These are phyloP conservation scores for Cryomyces minteri DNA, from an alignment of 495 filamentous ascomycete genomes.

Conservation along the genomic window DNA sequence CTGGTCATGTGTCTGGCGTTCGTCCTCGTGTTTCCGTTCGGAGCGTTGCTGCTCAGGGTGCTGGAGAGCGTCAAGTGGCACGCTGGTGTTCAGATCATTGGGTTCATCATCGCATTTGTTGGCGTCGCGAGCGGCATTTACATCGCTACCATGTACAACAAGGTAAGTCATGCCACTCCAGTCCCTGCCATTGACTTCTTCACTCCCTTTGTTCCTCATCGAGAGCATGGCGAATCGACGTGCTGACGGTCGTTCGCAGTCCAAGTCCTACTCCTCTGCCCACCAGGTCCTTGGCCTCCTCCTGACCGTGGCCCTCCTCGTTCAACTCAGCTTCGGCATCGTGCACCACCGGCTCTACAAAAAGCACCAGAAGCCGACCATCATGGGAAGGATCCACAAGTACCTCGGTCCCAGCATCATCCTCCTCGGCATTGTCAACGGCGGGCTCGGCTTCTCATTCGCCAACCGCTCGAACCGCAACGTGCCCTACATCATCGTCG, in stretches of 20 bases:
- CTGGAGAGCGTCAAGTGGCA: constrained; percentile 30
- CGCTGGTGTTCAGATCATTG: constrained; percentile 26
- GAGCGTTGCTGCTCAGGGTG: constrained; percentile 30
- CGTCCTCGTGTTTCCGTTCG: constrained; percentile 34
- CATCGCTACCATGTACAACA: constrained; percentile 30
- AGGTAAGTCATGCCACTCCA: constrained; percentile 10
- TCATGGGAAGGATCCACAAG: constrained; percentile 23
- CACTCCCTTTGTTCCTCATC: neutral
- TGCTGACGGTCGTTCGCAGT: constrained; percentile 12
- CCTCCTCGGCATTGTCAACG: constrained; percentile 29
- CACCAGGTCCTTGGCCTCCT: constrained; percentile 43
- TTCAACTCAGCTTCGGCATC: constrained; percentile 28
- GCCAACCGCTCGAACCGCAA: constrained; percentile 4
- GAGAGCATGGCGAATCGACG: neutral
- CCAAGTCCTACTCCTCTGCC: constrained; percentile 28
- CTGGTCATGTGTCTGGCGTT: constrained; percentile 32
- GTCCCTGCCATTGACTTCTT: constrained; percentile 4
- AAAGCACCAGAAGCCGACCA: constrained; percentile 23
- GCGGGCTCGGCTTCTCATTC: constrained; percentile 23
- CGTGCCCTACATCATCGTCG: constrained; percentile 7
- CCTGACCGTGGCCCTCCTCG: constrained; percentile 27
- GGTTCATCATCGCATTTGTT: constrained; percentile 23
- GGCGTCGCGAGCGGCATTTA: constrained; percentile 32
- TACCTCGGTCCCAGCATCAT: constrained; percentile 34
- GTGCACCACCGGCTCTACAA: constrained; percentile 30